phyloP scores from a whole-genome alignment of 2,329 filamentous ascomycete genomes.

The Monosporascus sp. region DNA sequence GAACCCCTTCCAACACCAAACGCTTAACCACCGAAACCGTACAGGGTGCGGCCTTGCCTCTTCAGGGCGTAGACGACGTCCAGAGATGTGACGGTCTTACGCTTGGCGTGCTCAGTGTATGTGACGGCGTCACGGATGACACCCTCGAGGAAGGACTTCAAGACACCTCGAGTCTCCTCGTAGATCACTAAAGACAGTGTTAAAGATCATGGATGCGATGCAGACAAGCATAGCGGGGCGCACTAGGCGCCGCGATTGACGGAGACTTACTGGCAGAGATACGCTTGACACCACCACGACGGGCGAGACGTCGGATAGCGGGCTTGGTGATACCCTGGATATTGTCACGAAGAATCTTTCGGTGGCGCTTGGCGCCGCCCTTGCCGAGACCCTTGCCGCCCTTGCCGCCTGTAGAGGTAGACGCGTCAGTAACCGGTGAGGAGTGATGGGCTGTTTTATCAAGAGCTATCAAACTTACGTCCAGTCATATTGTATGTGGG shows the following conservation, averaged over 20 bases:
- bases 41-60: constrained; percentile 61
- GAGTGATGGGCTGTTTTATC: no score
- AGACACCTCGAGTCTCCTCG: constrained; percentile 66
- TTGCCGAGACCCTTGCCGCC: constrained; percentile 18
- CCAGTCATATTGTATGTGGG: constrained; percentile 27
- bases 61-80: constrained; percentile 60
- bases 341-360: constrained; percentile 99
- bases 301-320: constrained; percentile 94
- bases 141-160: constrained; percentile 79
- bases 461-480: constrained; percentile 20
- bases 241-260: no score
- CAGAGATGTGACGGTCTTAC: constrained; percentile 64
- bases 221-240: not conserved
- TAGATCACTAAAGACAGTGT: constrained; percentile 19
- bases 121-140: constrained; percentile 76
- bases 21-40: constrained; percentile 54
- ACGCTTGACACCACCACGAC: constrained; percentile 99
- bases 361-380: constrained; percentile 74
- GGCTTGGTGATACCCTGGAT: constrained; percentile 99
- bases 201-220: constrained; percentile 6
- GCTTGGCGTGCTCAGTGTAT: constrained; percentile 79
- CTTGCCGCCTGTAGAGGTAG: constrained; percentile 8
- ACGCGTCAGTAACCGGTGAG: constrained; percentile 3
- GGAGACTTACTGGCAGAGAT: constrained; percentile 78
- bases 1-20: constrained; percentile 18